Evolutionary conservation across 2,329 filamentous ascomycete genomes (phyloP).

Genomic region (Diaporthe citriasiana): DNA sequence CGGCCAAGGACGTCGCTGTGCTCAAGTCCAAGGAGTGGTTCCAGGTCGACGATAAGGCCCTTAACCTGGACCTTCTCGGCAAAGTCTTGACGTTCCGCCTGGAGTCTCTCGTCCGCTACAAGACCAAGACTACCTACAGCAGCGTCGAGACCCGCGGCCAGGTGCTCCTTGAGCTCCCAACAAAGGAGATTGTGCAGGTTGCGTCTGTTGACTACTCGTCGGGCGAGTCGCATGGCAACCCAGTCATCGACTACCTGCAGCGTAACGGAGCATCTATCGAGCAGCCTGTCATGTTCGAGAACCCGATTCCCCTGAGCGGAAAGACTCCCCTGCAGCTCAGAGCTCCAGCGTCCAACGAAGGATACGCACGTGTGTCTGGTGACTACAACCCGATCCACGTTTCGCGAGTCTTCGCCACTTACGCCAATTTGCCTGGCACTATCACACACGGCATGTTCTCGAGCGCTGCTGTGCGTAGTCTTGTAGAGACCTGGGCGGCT

Average conservation of each 20-base stretch:
- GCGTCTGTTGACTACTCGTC: slow-evolving; percentile 93
- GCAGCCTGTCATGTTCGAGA: slow-evolving; percentile 97
- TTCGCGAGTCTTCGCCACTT: slow-evolving; percentile 94
- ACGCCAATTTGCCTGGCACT: slow-evolving; percentile 94
- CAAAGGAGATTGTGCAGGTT: slow-evolving; percentile 97
- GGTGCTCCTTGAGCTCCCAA: slow-evolving; percentile 93
- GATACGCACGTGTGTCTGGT: slow-evolving; percentile 95
- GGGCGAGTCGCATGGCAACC: slow-evolving; percentile 92
- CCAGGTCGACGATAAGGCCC: slow-evolving; percentile 77
- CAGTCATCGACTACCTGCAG: slow-evolving; percentile 95
- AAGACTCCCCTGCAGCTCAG: slow-evolving; percentile 90
- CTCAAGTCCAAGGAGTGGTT: slow-evolving; percentile 99
- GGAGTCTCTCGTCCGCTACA: slow-evolving; percentile 91
- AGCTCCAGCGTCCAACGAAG: slow-evolving; percentile 96
- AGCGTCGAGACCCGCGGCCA: slow-evolving; percentile 92
- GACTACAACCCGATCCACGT: slow-evolving; percentile 99
- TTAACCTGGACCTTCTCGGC: slow-evolving; percentile 87
- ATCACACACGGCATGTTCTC: slow-evolving; percentile 99
- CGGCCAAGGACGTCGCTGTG: slow-evolving; percentile 92
- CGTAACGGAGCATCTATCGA: slow-evolving; percentile 93
- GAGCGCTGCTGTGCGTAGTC: slow-evolving; percentile 92
- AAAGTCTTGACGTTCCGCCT: slow-evolving; percentile 97
- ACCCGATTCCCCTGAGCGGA: slow-evolving; percentile 94
- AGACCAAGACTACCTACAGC: slow-evolving; percentile 93
- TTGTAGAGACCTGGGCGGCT: slow-evolving; percentile 98